Evolutionary conservation across 2,329 filamentous ascomycete genomes (phyloP), one percentile per base, ranked within the genome.

Genomic region (Colletotrichum limetticola): DNA sequence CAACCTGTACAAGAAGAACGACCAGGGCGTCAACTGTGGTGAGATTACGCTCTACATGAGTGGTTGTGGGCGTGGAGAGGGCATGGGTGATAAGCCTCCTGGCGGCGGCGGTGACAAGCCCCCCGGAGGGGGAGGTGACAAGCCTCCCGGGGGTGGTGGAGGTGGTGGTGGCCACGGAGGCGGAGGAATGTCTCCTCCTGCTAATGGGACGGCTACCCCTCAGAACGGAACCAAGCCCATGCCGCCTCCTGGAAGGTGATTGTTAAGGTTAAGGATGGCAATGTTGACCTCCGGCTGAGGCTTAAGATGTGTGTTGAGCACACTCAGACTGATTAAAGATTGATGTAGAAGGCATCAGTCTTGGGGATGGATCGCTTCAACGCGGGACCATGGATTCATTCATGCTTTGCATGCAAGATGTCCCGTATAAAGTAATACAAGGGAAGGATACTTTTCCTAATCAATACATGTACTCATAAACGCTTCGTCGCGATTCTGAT

Each of bases 1-100:
- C 81, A 90, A 91, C 76, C 79, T 91, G 74, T 91, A 91, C 79
- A 84, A 77, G 35, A 76, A 74, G 76, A 82, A 75, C 78, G 88
- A 79, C 49, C 75, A 77, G 59, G 80, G 74, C 9, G 70, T 65
- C 7, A 85, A 88, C 74, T 91, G 89, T 75, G 84, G 86, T 12
- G 76, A 84, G 67, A 83, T 91, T 68, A 85, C 81, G 4, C 79
- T 91, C 53, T 80, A 78, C 30, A 55, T 46, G 30, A 53, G 30
- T 12, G 64, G 55, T 11, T 65, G 59, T 16, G 68, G 57, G 4
- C 56, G 49, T 4, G 66, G 55, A 1, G 55, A 28, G 4, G 22
- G 59, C 0, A 53, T 26, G 12, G 66, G 66, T 6, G 66, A 32
- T 5, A 56, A 56, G 53, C 22, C 53, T 49, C 16, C 16, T n/a